These are phyloP conservation scores for Botrytis sinoallii DNA, from an alignment of 2,329 filamentous ascomycete species.

Conservation along the genomic window DNA sequence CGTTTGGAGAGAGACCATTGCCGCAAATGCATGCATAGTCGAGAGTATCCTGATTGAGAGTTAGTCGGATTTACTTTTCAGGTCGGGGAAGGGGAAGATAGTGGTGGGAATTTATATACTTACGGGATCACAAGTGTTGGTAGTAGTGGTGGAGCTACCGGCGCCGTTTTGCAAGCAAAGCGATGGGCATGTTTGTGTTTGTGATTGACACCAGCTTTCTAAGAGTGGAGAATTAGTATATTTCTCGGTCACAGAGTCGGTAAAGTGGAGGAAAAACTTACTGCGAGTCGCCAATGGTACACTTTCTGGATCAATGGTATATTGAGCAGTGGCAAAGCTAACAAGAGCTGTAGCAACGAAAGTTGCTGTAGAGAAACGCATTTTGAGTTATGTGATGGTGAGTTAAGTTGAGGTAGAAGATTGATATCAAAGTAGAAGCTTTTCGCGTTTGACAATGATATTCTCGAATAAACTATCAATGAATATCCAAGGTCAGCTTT, in stretches of 20 bases:
- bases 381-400: conserved; percentile 33
- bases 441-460: background rate
- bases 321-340: conserved; percentile 47
- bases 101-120: conserved; percentile 31
- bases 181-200: conserved; percentile 63
- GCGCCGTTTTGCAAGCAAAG: conserved; percentile 63
- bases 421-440: background rate
- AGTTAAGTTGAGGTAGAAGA: background rate
- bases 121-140: conserved; percentile 69
- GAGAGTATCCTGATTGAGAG: conserved; percentile 49
- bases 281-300: conserved; percentile 50
- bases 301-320: conserved; percentile 60
- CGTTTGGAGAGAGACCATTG: conserved; percentile 63
- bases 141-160: conserved; percentile 45
- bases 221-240: conserved; percentile 23
- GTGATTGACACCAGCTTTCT: conserved; percentile 64
- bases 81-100: background rate
- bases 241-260: background rate
- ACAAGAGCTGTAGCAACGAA: conserved; percentile 50
- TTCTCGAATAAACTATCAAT: background rate
- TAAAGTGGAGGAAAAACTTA: conserved; percentile 21
- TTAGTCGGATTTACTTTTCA: background rate
- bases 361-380: conserved; percentile 50
- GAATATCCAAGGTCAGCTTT: background rate
- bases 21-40: conserved; percentile 72